Base-by-base conservation (phyloP, 164 flowering plant species). In the Taxillus chinensis region DNA sequence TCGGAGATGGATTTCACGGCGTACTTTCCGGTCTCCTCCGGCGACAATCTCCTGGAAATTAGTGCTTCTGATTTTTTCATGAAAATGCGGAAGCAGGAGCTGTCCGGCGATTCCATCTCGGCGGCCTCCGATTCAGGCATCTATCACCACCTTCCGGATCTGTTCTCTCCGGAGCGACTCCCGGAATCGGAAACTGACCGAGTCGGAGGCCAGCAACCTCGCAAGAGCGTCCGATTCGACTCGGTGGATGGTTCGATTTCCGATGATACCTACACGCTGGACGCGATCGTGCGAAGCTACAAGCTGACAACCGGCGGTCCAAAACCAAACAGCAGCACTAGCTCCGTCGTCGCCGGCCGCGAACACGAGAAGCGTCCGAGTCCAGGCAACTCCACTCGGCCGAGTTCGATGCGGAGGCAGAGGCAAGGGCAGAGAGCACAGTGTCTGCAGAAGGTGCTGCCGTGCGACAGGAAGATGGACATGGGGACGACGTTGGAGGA, bases 401-500 rank as follows among this genome's bases (percentile, higher is more conserved):
- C 58, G 40, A 17, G 52, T 51, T 60, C 61, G 15, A 3, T 55
- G 63, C 62, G 65, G 70, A 38, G 69, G 46, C 17, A 39, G 57
- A 39, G 16, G 4, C 16, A 27, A 11, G 7, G 61, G 15, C 61
- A 39, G 41, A 57, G 60, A 6, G 63, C 84, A 7, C 67, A 77
- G 43, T 53, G 64, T 45, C 69, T 89, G 50, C 75, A 80, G 71
- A 75, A 77, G 66, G 84, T 89, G 62, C 65, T 91, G 76, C 98
- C 95, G 3, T 75, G 72, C 74, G 78, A 79, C 13, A 78, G 64
- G 69, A 85, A 82, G 68, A 80, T 84, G 89, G 82, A 75, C 73
- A 79, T 41, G 39, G 84, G 81, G 40, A 79, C 83, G n/a, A 59
- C 80, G 78, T 77, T 86, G n/a, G 87, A 80, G 58, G 87, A 86